Evolutionary conservation across 164 flowering plant genomes (phyloP).

Genomic region (Magnolia officinalis): DNA sequence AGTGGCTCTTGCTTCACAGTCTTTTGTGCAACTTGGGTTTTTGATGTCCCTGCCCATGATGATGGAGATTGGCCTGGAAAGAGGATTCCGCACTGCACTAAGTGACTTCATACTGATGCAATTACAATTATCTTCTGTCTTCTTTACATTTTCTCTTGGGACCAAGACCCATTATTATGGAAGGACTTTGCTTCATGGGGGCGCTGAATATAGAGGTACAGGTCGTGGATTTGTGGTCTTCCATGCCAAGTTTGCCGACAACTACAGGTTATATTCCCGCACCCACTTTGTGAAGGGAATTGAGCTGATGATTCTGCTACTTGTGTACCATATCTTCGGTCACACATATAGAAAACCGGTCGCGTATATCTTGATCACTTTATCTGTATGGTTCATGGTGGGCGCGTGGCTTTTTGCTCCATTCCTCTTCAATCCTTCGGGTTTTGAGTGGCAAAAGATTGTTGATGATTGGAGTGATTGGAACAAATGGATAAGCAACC

Average conservation of each 20-base stretch:
- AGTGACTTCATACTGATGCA: slow-evolving; percentile 95
- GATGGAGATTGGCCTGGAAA: slow-evolving; percentile 95
- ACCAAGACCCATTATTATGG: slow-evolving; percentile 98
- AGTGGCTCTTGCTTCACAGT: slow-evolving; percentile 94
- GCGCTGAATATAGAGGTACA: slow-evolving; percentile 89
- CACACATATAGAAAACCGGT: slow-evolving; percentile 52
- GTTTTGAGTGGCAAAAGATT: slow-evolving; percentile 98
- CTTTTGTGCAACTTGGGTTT: slow-evolving; percentile 87
- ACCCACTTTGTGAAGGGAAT: slow-evolving; percentile 96
- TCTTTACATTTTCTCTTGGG: slow-evolving; percentile 97
- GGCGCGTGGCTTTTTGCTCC: slow-evolving; percentile 99
- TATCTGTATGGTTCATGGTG: slow-evolving; percentile 98
- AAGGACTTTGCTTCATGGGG: slow-evolving; percentile 93
- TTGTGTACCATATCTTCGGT: slow-evolving; percentile 87
- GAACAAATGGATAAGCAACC: slow-evolving; percentile 90
- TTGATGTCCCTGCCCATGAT: slow-evolving; percentile 96
- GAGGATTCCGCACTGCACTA: slow-evolving; percentile 83
- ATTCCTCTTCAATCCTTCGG: slow-evolving; percentile 94
- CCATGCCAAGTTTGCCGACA: slow-evolving; percentile 96
- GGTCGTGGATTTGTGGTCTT: slow-evolving; percentile 98
- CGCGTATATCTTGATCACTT: slow-evolving; percentile 75
- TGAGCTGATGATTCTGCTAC: slow-evolving; percentile 82
- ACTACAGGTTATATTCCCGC: slow-evolving; percentile 88
- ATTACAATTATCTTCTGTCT: slow-evolving; percentile 86
- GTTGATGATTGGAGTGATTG: slow-evolving; percentile 98